Base-by-base conservation (phyloP, 192 early-diverging fungal genomes). In the Spinellus fusiger region DNA sequence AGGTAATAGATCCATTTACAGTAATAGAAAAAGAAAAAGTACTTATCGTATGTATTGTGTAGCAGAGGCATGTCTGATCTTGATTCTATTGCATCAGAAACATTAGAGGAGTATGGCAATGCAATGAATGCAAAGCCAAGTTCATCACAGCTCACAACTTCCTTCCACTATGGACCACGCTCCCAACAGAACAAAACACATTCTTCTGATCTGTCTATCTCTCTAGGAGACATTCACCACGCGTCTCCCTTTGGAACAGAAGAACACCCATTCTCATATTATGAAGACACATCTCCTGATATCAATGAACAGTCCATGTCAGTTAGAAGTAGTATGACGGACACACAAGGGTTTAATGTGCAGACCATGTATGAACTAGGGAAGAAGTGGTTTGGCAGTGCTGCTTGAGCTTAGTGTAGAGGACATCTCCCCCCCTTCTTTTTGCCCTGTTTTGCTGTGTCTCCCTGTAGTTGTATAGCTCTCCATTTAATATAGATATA, bases 181-280 rank as follows among this genome's bases (percentile, higher is more conserved):
- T 44, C 10, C 56, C 26, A 25, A 51, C n/a, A 25, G 26, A 23
- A 23, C 22, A 15, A 29, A 51, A 13, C 27, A 23, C 26, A 23
- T 25, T 13, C 27, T 16, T 51, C 49, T 54, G 61, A 63, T 27
- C 37, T 63, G 28, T 34, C 53, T 31, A 22, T 63, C 26, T 32
- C 61, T 15, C 37, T 63, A 27, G 22, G 37, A 32, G 52, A 54
- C 35, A 47, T n/a, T n/a, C n/a, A 28, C 22, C 34, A 29, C 35
- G 7, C 16, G 15, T 33, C 65, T 15, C 50, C 65, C 23, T 67
- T 54, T 32, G 57, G 27, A 6, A 27, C 49, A 34, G 56, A 67
- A 4, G 35, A 60, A 52, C 65, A 67, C 33, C 65, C 65, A 8
- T 67, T 67, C 29, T 44, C 65, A 15, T 67, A 60, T 54, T 67